Evolutionary conservation across 2,329 filamentous ascomycete species (phyloP), one percentile per base, ranked within the genome.

Genomic region (Ophiostoma perfectum): DNA sequence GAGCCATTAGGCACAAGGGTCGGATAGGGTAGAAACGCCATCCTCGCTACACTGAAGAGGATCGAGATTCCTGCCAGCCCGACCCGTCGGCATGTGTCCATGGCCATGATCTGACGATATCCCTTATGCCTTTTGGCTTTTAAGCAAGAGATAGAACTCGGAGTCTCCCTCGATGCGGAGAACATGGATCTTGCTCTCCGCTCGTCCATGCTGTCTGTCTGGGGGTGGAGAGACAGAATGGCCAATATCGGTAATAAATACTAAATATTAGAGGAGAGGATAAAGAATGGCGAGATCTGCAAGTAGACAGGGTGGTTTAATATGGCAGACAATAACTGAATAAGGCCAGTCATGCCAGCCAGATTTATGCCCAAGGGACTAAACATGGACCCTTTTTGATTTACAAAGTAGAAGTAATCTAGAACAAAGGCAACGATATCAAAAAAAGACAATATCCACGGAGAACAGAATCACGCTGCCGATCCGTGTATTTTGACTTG

Each of bases 241-340:
- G 27, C 27, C 27, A 27, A 2, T 27, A 27, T 27, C 2, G 27
- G 27, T 27, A 27, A 27, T 27, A 27, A 27, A 27, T 27, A 27
- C 27, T 27, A 27, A 27, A 27, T 27, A 27, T 27, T 2, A 27
- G 27, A 27, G 27, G 27, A 27, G 2, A 27, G 27, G 27, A 55
- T 55, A 55, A 18, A 55, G 49, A 27, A 55, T 55, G n/a, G 49
- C 12, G 49, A 55, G 49, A 55, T 55, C 49, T 55, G 49, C 49
- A 55, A 27, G n/a, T 55, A 55, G 27, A 55, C 49, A n/a, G n/a
- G n/a, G n/a, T n/a, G n/a, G n/a, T n/a, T n/a, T n/a, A n/a, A n/a
- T n/a, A n/a, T n/a, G n/a, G 27, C 27, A 27, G 27, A 27, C 27
- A 27, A 27, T 2, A 27, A 27, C 27, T 27, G 27, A 27, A 27